These are phyloP conservation scores for Calocybe indica DNA, from an alignment of 768 basidiomycete genomes.

Conservation along the genomic window DNA sequence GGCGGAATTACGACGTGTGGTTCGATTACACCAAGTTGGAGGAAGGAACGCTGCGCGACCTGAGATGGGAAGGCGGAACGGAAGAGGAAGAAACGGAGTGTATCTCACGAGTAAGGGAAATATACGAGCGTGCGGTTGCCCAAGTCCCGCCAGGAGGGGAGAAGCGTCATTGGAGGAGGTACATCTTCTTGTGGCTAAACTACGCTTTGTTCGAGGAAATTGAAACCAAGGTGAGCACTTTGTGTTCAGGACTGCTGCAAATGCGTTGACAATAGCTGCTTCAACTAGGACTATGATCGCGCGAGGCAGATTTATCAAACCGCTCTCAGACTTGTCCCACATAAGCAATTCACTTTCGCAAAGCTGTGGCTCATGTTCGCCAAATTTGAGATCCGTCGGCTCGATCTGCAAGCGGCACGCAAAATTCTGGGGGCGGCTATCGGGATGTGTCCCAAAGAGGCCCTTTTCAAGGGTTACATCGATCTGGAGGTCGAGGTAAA, in stretches of 20 bases:
- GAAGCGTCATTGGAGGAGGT: constrained; percentile 88
- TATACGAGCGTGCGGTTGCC: constrained; percentile 93
- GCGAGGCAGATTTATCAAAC: constrained; percentile 92
- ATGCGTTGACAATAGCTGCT: neutral
- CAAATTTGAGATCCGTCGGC: constrained; percentile 81
- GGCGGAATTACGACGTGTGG: constrained; percentile 96
- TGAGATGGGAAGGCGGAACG: constrained; percentile 70
- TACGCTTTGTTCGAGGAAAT: constrained; percentile 98
- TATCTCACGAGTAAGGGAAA: constrained; percentile 71
- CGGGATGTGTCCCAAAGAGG: constrained; percentile 95
- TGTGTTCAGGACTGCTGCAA: neutral
- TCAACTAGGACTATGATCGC: constrained; percentile 68
- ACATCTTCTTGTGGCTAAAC: constrained; percentile 90
- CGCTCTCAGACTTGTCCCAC: constrained; percentile 82
- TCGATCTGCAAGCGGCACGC: constrained; percentile 79
- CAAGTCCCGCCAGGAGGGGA: constrained; percentile 93
- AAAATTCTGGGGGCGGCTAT: constrained; percentile 88
- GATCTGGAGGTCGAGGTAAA: constrained; percentile 85
- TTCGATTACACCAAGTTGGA: constrained; percentile 94
- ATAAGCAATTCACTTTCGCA: constrained; percentile 96
- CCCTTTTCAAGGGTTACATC: constrained; percentile 93
- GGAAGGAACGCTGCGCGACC: constrained; percentile 76
- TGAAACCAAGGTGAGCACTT: constrained; percentile 69
- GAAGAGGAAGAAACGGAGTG: constrained; percentile 64
- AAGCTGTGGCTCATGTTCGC: constrained; percentile 95